Evolutionary conservation across 2,329 filamentous ascomycete species (phyloP).

Genomic region (Colletotrichum musicola): DNA sequence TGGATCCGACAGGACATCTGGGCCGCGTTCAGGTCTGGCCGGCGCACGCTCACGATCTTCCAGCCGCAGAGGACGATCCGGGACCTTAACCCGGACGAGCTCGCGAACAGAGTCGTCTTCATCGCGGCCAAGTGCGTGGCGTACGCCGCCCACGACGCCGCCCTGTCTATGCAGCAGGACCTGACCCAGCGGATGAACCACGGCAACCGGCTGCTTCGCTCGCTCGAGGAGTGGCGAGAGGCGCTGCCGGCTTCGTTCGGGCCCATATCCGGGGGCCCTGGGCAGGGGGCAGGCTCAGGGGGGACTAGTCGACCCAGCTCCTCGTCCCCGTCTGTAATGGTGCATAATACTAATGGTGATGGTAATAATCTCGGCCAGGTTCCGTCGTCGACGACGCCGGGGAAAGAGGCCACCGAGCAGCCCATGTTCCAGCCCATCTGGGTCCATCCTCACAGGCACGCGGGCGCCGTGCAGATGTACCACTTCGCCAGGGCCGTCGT

Average conservation of each 20-base stretch:
- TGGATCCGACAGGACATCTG: constrained; percentile 74
- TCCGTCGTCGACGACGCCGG: constrained; percentile 45
- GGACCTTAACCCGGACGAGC: constrained; percentile 62
- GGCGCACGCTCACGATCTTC: constrained; percentile 69
- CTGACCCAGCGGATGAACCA: constrained; percentile 49
- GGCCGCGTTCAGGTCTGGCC: constrained; percentile 70
- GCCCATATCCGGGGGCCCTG: constrained; percentile 47
- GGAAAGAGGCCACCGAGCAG: constrained; percentile 47
- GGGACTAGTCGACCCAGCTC: neutral
- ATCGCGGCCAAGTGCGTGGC: constrained; percentile 67
- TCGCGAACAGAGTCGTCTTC: constrained; percentile 64
- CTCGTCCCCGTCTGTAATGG: neutral
- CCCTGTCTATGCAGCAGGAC: constrained; percentile 11
- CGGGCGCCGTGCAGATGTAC: constrained; percentile 62
- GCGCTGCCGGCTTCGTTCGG: constrained; percentile 40
- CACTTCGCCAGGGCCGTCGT: constrained; percentile 64
- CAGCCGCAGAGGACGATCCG: constrained; percentile 60
- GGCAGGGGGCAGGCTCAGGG: constrained; percentile 37
- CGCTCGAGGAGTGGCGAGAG: constrained; percentile 22
- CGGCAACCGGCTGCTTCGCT: constrained; percentile 36
- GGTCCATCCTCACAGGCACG: constrained; percentile 59
- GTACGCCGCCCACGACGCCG: constrained; percentile 61
- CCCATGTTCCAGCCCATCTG: constrained; percentile 56
- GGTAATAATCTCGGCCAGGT: neutral
- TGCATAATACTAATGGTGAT: too few species aligned